phyloP scores from a whole-genome alignment of 2,329 filamentous ascomycete species.

The Chaetothyriales sp. region DNA sequence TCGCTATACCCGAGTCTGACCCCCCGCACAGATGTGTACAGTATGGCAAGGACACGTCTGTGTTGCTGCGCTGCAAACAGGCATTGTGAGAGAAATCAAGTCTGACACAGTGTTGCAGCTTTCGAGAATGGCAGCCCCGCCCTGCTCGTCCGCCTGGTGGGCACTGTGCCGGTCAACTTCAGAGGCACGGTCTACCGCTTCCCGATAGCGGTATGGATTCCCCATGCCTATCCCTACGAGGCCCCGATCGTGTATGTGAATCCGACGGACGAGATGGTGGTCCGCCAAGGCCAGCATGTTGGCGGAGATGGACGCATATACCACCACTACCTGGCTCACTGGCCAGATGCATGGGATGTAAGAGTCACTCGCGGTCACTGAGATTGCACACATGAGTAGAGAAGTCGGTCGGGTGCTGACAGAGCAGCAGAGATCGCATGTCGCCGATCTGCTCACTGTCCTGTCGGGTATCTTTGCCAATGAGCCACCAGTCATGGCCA shows the following conservation, averaged over 20 bases:
- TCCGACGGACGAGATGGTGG: conserved; percentile 73
- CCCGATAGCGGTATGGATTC: conserved; percentile 83
- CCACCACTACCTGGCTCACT: conserved; percentile 85
- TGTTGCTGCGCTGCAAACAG: not conserved
- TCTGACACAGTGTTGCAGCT: conserved; percentile 36
- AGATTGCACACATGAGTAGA: not conserved
- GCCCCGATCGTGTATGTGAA: conserved; percentile 78
- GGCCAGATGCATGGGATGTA: conserved; percentile 82
- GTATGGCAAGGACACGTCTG: conserved; percentile 35
- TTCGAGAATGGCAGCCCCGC: conserved; percentile 79
- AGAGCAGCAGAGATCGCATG: conserved; percentile 52
- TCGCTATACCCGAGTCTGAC: conserved; percentile 59
- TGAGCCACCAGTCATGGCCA: conserved; percentile 78
- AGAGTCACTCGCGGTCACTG: conserved; percentile 26
- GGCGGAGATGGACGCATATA: conserved; percentile 75
- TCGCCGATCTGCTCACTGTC: conserved; percentile 68
- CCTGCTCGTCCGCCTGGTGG: conserved; percentile 69
- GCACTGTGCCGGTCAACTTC: conserved; percentile 83
- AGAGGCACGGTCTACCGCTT: conserved; percentile 81
- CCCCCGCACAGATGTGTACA: conserved; percentile 88
- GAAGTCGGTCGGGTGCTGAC: not conserved
- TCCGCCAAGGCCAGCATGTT: conserved; percentile 87
- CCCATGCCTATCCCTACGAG: conserved; percentile 74
- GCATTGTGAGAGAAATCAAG: not conserved
- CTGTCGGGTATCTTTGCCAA: conserved; percentile 80